A percentile compares a stretch with the other conserved stretches of the same genome.
These are phyloP conservation scores for Komagataella ulmi DNA, from an alignment of 805 yeast genomes.

Conservation along the genomic window DNA sequence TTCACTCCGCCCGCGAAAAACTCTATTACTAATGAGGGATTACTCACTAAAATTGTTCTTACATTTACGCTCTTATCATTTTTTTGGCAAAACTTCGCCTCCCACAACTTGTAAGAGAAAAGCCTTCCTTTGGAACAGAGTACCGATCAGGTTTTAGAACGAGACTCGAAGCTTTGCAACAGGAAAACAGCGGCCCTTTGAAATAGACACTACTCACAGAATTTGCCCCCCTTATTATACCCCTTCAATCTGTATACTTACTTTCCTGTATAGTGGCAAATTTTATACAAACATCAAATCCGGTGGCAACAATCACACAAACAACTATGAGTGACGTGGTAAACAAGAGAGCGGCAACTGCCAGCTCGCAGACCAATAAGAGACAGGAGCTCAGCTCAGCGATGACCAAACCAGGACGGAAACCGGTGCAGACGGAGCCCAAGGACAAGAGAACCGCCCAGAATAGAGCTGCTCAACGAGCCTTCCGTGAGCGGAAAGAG, in stretches of 20 bases:
- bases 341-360: background rate
- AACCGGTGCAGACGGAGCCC: slow-evolving; percentile 58
- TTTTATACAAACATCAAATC: background rate
- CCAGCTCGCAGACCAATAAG: slow-evolving; percentile 6
- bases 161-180: background rate
- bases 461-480: slow-evolving; percentile 97
- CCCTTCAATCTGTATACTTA: background rate
- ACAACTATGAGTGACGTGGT: slow-evolving; percentile 1
- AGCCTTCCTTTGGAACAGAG: background rate
- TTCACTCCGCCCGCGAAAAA: background rate
- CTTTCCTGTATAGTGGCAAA: background rate
- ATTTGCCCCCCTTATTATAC: background rate
- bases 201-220: background rate
- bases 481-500: slow-evolving; percentile 91
- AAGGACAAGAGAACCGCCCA: slow-evolving; percentile 90
- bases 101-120: background rate
- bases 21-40: background rate
- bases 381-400: slow-evolving; percentile 7
- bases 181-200: background rate
- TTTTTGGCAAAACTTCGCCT: background rate
- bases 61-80: background rate
- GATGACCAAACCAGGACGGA: slow-evolving; percentile 61
- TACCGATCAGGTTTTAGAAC: background rate
- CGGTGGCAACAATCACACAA: background rate
- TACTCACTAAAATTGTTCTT: background rate